These are phyloP conservation scores for Phytopythium litorale DNA, from an alignment of 352 stramenopile genomes.

Conservation along the genomic window DNA sequence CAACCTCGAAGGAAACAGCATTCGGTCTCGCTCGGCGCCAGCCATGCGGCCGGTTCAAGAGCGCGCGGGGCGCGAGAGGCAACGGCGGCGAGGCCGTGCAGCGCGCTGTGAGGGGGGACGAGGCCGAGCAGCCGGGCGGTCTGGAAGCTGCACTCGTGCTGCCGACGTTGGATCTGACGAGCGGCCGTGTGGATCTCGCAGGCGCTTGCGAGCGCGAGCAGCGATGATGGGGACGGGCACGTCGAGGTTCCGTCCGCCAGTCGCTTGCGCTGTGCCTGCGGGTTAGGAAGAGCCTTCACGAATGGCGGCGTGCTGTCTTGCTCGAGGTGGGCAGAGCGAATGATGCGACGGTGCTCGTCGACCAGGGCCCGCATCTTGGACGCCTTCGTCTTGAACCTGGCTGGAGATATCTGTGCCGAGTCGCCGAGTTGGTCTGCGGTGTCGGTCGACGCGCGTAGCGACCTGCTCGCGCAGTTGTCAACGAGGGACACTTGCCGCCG, in stretches of 20 bases:
- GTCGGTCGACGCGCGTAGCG: not conserved
- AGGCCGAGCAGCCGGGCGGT: not conserved
- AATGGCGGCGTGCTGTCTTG: not conserved
- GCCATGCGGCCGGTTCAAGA: not conserved
- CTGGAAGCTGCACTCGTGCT: not conserved
- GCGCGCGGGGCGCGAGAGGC: not conserved
- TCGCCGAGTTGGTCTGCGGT: not conserved
- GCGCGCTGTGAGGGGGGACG: not conserved
- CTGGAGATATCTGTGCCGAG: too few species aligned
- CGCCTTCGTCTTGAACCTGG: not conserved
- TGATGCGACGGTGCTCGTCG: slow-evolving; percentile 26
- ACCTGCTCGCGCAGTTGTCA: not conserved
- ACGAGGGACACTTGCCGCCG: not conserved
- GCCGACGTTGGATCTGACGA: not conserved
- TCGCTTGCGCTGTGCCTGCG: not conserved
- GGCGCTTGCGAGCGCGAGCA: not conserved
- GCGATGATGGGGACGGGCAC: not conserved
- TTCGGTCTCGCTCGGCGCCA: not conserved
- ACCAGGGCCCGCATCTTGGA: slow-evolving; percentile 20
- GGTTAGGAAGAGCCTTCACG: not conserved
- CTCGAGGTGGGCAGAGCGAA: slow-evolving; percentile 17
- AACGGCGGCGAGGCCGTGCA: not conserved
- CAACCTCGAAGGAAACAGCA: too few species aligned
- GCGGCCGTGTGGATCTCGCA: not conserved
- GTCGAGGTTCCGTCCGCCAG: not conserved